These are phyloP conservation scores for Scedosporium aurantiacum DNA, from an alignment of 2,329 filamentous ascomycete genomes.

Conservation along the genomic window DNA sequence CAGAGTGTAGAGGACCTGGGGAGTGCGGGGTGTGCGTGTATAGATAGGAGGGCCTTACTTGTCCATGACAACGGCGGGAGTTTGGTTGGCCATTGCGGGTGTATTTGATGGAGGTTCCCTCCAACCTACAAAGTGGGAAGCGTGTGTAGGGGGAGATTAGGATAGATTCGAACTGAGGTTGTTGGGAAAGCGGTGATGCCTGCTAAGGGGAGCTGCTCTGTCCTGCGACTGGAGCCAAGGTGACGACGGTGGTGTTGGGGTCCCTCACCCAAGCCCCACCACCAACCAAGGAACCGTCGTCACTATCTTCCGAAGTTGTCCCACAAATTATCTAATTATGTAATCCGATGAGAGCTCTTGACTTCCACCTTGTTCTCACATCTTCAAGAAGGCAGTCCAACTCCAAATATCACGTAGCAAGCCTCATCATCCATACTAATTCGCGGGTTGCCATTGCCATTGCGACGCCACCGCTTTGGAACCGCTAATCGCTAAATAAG, in stretches of 20 bases:
- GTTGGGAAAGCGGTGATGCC: slow-evolving; percentile 2
- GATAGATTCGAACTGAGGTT: not conserved
- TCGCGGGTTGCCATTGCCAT: no score
- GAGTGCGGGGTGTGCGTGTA: slow-evolving; percentile 20
- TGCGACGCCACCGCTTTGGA: no score
- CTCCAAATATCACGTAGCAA: no score
- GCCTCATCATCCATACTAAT: no score
- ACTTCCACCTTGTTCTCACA: not conserved
- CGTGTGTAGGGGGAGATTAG: not conserved
- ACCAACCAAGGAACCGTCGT: slow-evolving; percentile 2
- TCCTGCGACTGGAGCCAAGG: not conserved
- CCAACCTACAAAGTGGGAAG: not conserved
- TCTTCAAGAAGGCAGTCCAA: not conserved
- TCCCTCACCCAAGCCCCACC: not conserved
- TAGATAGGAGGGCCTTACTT: slow-evolving; percentile 78
- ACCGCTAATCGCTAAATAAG: no score
- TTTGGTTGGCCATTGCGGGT: slow-evolving; percentile 78
- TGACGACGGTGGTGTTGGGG: slow-evolving; percentile 6
- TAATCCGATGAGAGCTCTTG: not conserved
- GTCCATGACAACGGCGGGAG: slow-evolving; percentile 99
- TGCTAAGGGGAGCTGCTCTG: not conserved
- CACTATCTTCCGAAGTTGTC: slow-evolving; percentile 6
- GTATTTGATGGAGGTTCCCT: not conserved
- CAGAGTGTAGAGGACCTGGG: not conserved
- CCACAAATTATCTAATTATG: not conserved